phyloP scores from a whole-genome alignment of 345 rosid species.

The Boechera divaricarpa region DNA sequence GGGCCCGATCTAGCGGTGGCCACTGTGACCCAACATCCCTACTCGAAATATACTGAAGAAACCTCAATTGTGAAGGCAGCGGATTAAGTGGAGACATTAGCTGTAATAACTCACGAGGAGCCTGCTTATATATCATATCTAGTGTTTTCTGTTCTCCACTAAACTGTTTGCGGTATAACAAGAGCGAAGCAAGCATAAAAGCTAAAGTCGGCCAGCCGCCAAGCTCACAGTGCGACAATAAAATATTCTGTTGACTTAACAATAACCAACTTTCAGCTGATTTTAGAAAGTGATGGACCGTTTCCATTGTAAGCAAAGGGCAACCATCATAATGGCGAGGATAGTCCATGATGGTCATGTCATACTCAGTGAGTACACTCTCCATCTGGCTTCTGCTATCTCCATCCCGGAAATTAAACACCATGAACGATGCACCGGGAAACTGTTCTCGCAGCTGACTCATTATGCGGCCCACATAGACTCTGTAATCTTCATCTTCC shows the following conservation, averaged over 20 bases:
- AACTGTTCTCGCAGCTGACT: constrained; percentile 61
- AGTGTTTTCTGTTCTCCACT: constrained; percentile 69
- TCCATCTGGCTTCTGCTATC: constrained; percentile 59
- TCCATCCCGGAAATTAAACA: constrained; percentile 72
- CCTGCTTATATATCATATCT: constrained; percentile 80
- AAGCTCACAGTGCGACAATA: constrained; percentile 70
- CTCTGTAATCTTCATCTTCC: constrained; percentile 59
- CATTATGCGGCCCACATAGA: constrained; percentile 60
- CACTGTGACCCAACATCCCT: constrained; percentile 68
- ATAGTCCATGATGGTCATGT: constrained; percentile 86
- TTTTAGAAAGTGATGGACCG: constrained; percentile 68
- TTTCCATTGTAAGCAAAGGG: constrained; percentile 73
- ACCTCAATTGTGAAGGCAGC: constrained; percentile 76
- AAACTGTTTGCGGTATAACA: constrained; percentile 66
- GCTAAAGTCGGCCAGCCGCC: constrained; percentile 85
- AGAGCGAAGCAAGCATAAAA: constrained; percentile 79
- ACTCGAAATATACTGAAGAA: constrained; percentile 76
- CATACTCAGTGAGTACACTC: constrained; percentile 58
- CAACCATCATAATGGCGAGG: constrained; percentile 81
- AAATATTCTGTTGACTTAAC: constrained; percentile 65
- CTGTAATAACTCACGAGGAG: constrained; percentile 72
- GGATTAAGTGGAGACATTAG: constrained; percentile 70
- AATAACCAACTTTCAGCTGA: constrained; percentile 79
- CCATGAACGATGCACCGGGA: constrained; percentile 75
- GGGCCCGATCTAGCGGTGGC: constrained; percentile 73